phyloP scores from a whole-genome alignment of 202 grass and related monocot genomes.

The Zizania palustris region DNA sequence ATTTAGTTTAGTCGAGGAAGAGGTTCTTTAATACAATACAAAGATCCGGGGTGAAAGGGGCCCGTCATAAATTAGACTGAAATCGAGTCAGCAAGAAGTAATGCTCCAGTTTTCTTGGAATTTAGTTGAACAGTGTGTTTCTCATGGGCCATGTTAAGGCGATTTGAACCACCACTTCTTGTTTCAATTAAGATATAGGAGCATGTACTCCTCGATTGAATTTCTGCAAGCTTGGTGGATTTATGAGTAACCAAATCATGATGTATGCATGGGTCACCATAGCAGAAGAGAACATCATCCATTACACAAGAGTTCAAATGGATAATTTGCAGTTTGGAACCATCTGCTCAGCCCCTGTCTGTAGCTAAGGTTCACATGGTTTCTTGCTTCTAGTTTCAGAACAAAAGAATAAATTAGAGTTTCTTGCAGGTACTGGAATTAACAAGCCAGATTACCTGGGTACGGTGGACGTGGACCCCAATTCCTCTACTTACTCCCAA shows the following conservation, averaged over 20 bases:
- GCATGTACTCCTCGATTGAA: not conserved
- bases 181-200: not conserved
- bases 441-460: conserved; percentile 84
- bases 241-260: not conserved
- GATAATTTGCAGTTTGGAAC: not conserved
- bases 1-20: conserved; percentile 1
- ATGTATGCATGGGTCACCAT: not conserved
- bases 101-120: not conserved
- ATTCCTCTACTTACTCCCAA: conserved; percentile 76
- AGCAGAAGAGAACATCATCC: not conserved
- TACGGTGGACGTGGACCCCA: conserved; percentile 79
- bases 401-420: not conserved
- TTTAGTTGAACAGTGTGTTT: not conserved
- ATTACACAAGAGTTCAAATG: not conserved
- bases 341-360: not conserved
- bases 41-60: conserved; percentile 6
- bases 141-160: not conserved
- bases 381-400: not conserved
- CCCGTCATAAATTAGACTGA: not conserved
- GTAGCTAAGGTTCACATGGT: conserved; percentile 35
- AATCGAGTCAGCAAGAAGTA: not conserved
- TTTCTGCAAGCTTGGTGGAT: not conserved
- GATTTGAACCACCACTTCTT: not conserved
- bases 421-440: conserved; percentile 66
- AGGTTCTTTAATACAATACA: conserved; percentile 23